phyloP scores from a whole-genome alignment of 2,329 filamentous ascomycete species.

The Pestalotiopsis sp. region DNA sequence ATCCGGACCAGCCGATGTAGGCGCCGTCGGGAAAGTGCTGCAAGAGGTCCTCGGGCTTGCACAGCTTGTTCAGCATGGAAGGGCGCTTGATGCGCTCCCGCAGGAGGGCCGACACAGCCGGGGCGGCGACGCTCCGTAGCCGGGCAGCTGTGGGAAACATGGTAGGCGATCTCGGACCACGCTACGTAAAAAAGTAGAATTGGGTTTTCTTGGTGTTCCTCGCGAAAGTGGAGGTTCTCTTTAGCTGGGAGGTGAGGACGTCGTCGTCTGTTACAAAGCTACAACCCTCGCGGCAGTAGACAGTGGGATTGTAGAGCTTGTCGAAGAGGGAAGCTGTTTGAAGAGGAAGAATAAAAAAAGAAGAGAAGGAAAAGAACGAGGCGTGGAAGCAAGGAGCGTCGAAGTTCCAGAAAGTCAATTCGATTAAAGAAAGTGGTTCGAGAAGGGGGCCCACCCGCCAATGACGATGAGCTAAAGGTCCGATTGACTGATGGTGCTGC shows the following conservation, averaged over 20 bases:
- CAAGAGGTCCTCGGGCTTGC: constrained; percentile 77
- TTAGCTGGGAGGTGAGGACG: too few species aligned
- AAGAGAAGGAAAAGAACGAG: neutral
- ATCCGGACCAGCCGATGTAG: constrained; percentile 91
- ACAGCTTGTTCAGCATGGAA: constrained; percentile 79
- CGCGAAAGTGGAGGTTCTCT: too few species aligned
- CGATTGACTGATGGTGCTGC: neutral
- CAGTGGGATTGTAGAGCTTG: too few species aligned
- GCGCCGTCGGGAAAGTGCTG: constrained; percentile 80
- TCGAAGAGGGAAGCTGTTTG: neutral
- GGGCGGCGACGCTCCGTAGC: constrained; percentile 45
- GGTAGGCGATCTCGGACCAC: neutral
- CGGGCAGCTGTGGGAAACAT: neutral
- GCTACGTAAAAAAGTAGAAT: neutral
- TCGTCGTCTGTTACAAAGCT: too few species aligned
- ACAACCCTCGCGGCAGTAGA: too few species aligned
- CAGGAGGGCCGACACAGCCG: constrained; percentile 70
- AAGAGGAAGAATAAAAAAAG: neutral
- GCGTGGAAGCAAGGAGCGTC: neutral
- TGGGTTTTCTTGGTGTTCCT: too few species aligned
- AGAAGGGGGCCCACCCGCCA: neutral
- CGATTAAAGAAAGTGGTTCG: constrained; percentile 7
- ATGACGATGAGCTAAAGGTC: constrained; percentile 11
- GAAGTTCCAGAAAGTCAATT: constrained; percentile 4
- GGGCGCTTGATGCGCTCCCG: constrained; percentile 76